Evolutionary conservation across 2,329 filamentous ascomycete species (phyloP).

Genomic region (Xylariaceae sp.): DNA sequence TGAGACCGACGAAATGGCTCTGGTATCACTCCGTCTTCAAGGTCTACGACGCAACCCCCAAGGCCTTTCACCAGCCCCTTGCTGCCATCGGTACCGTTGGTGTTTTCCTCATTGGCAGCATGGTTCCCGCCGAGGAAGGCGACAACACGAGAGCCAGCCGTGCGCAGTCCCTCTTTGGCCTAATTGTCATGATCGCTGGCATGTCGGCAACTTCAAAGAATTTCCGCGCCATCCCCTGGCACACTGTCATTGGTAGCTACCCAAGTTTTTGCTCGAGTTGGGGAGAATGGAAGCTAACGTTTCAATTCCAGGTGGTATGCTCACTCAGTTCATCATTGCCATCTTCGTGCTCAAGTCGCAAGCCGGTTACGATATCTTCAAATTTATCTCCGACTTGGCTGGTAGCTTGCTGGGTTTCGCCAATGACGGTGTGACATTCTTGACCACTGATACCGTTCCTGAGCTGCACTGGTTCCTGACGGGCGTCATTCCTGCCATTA

Average conservation of each 20-base stretch:
- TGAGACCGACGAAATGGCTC: slow-evolving; percentile 61
- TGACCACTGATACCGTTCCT: slow-evolving; percentile 52
- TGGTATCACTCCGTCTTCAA: slow-evolving; percentile 66
- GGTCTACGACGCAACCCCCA: slow-evolving; percentile 61
- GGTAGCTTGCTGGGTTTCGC: slow-evolving; percentile 75
- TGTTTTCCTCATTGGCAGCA: slow-evolving; percentile 74
- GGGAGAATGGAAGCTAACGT: slow-evolving; percentile 1
- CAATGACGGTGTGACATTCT: slow-evolving; percentile 67
- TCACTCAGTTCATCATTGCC: slow-evolving; percentile 83
- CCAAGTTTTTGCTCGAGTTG: not conserved
- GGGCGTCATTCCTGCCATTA: slow-evolving; percentile 81
- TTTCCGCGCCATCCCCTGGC: slow-evolving; percentile 64
- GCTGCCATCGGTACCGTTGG: slow-evolving; percentile 64
- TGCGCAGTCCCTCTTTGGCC: slow-evolving; percentile 75
- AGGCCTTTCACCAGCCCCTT: slow-evolving; percentile 60
- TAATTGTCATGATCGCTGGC: slow-evolving; percentile 64
- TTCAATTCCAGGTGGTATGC: slow-evolving; percentile 61
- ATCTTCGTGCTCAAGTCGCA: slow-evolving; percentile 81
- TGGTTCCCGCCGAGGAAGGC: slow-evolving; percentile 66
- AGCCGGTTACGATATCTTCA: slow-evolving; percentile 87
- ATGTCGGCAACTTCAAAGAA: slow-evolving; percentile 73
- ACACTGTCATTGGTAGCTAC: slow-evolving; percentile 66
- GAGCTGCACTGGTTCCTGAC: slow-evolving; percentile 66
- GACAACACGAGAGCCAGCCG: slow-evolving; percentile 81
- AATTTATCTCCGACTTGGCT: slow-evolving; percentile 77